Evolutionary conservation across 2,329 filamentous ascomycete species (phyloP), one percentile per base, ranked within the genome.

Genomic region (Botryotinia globosa): DNA sequence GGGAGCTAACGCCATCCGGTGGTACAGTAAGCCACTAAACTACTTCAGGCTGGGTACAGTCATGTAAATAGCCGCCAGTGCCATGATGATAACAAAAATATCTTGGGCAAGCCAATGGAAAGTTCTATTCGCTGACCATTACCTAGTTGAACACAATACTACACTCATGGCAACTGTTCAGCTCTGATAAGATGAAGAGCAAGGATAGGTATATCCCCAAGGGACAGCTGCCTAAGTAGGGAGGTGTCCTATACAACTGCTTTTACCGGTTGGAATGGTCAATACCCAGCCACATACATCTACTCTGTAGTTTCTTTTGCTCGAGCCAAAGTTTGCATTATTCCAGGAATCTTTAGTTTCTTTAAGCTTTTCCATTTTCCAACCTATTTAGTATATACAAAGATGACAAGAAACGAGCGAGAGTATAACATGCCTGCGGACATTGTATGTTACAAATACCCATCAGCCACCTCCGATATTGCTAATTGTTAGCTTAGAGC

Each of bases 281-380:
- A 56, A 56, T 56, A 56, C 51, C 25, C 25, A 56, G 51, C 51
- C 51, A 56, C 22, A 56, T 56, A 29, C 51, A n/a, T 56, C 51
- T 56, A 29, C 22, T 56, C 25, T 56, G 25, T 56, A 56, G 25
- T 56, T 56, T 56, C 51, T 56, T 56, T 56, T 56, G 5, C 51
- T 56, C 25, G 51, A 56, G 51, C 51, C 51, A 56, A 56, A 29
- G 22, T 56, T 56, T 56, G 51, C 51, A 56, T 56, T 29, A 56
- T 29, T 56, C 51, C 51, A 56, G 22, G 51, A 56, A 56, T 56
- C 51, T 56, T 56, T 56, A 29, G 51, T 56, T 56, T 56, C 51
- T 56, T 56, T 56, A 56, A 56, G 51, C 25, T 56, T n/a, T 56
- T 56, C 51, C 51, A 56, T 56, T 56, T 56, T 56, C 51, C 51